Base-by-base conservation (phyloP, 108 stramenopile genomes). In the Nitzschia palea region DNA sequence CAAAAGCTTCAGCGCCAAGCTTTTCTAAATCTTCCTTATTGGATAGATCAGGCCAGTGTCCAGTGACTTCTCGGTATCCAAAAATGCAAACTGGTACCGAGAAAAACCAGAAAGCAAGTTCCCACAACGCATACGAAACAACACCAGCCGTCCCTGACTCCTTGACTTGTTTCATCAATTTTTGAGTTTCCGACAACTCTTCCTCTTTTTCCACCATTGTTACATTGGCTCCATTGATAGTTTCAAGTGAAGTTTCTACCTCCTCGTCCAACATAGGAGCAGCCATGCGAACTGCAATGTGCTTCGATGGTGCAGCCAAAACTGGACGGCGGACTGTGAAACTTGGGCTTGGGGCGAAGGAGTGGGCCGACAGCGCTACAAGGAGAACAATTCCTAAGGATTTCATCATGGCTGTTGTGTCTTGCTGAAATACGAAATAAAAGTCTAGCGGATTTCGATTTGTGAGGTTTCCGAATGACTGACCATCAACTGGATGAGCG, bases 1-100 rank as follows among this genome's bases (percentile, higher is more conserved):
- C 94, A 82, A 92, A 92, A 10, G 89, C 89, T 79, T 92, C 90
- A 4, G 82, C 90, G 6, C 86, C 84, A 28, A 95, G 48, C 65
- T 92, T 86, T 36, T 83, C 68, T 51, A 86, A 40, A 44, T 92
- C 94, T 32, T 91, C 94, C 26, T 56, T 67, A 62, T 89, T 80
- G 2, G 67, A 62, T 12, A 90, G 75, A 78, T 95, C 87, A 29
- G 90, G 94, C 84, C 84, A 92, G 62, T 88, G 87, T 31, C 67
- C 94, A 2, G 89, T 81, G 12, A 86, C 50, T 51, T 86, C 65
- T 4, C 61, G 54, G 54, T 88, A 95, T 17, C 79, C 86, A 62
- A 86, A 68, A 28, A 85, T 51, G 55, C 86, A 88, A 15, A 92
- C 82, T 0, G 94, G 94, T 65, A 95, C 64, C 20, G 79, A 81